These are phyloP conservation scores for Chamaecyparis obtusa DNA, from an alignment of 75 land plant species.

Conservation along the genomic window DNA sequence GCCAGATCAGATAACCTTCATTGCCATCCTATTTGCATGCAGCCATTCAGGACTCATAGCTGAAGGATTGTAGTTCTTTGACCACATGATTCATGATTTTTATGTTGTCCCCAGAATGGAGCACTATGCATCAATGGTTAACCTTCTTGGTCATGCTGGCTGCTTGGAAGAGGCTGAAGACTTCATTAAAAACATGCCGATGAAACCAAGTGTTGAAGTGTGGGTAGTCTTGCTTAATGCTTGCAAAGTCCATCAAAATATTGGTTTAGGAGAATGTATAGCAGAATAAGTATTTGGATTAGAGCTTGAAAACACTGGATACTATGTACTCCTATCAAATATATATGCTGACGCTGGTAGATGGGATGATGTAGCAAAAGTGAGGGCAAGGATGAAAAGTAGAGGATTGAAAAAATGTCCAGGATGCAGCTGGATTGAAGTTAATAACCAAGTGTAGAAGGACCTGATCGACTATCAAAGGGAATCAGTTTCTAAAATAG, in stretches of 20 bases:
- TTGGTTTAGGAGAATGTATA: constrained; percentile 3
- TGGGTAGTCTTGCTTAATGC: constrained; percentile 20
- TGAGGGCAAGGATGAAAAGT: neutral
- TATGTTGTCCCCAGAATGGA: constrained; percentile 1
- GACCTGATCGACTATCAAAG: neutral
- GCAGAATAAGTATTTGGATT: constrained; percentile 8
- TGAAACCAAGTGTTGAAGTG: neutral
- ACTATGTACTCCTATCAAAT: constrained; percentile 15
- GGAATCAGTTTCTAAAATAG: neutral
- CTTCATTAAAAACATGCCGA: neutral
- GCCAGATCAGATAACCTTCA: constrained; percentile 5
- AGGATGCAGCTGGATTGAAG: constrained; percentile 19
- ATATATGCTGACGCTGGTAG: constrained; percentile 28
- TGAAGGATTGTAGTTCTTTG: constrained; percentile 16
- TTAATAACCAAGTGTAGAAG: constrained; percentile 11
- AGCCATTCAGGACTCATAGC: constrained; percentile 8
- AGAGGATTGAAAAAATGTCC: constrained; percentile 8
- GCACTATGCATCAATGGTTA: neutral
- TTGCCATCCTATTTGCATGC: constrained; percentile 18
- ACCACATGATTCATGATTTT: constrained; percentile 1
- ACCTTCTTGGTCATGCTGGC: constrained; percentile 7
- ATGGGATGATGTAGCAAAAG: constrained; percentile 14
- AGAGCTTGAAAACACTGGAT: neutral
- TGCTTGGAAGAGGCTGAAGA: neutral
- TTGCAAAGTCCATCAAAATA: neutral